phyloP scores from a whole-genome alignment of 768 basidiomycete species.

The Mycena indigotica region DNA sequence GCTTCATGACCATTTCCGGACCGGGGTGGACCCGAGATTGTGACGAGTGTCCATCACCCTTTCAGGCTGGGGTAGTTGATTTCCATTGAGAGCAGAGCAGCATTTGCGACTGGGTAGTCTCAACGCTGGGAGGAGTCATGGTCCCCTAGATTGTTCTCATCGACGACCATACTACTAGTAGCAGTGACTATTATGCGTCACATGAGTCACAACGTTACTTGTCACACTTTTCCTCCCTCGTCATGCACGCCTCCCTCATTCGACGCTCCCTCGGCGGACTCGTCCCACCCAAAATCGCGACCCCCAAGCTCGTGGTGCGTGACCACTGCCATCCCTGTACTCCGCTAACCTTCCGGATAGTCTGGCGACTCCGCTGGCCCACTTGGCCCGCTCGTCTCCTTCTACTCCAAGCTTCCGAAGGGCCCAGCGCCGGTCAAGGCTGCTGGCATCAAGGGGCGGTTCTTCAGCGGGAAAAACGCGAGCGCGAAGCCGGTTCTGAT shows the following conservation, averaged over 20 bases:
- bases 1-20: not conserved
- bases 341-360: conserved; percentile 31
- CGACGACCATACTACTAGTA: not conserved
- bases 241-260: conserved; percentile 64
- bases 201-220: not conserved
- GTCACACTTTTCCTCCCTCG: conserved; percentile 14
- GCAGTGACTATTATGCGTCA: not conserved
- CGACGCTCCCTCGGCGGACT: conserved; percentile 67
- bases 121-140: too few species aligned
- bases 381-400: conserved; percentile 69
- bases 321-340: not conserved
- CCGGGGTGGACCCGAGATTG: not conserved
- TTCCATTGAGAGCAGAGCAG: not conserved
- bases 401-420: conserved; percentile 82
- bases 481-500: conserved; percentile 51
- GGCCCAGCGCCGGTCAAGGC: conserved; percentile 56
- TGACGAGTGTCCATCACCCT: not conserved
- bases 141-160: too few species aligned
- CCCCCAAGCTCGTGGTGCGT: conserved; percentile 66
- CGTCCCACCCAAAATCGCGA: conserved; percentile 79
- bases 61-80: not conserved
- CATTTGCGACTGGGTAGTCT: not conserved
- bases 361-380: conserved; percentile 63
- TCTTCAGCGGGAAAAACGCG: conserved; percentile 72
- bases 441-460: conserved; percentile 58